Evolutionary conservation across 1,284 basidiomycete genomes (phyloP).

Genomic region (Cutaneotrichosporon cutaneum): DNA sequence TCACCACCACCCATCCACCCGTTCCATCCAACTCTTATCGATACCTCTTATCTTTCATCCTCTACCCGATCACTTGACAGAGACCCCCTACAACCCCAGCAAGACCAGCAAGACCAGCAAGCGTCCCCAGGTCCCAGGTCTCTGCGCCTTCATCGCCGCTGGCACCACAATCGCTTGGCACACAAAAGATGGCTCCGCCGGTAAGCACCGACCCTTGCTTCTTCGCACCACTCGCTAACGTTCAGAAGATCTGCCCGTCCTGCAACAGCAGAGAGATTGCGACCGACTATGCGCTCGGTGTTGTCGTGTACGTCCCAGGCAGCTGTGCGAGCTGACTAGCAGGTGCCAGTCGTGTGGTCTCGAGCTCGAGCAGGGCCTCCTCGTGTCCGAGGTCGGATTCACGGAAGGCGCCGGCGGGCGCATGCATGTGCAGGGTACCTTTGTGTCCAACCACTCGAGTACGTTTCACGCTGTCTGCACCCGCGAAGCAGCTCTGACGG

Average conservation of each 20-base stretch:
- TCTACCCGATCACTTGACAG: neutral
- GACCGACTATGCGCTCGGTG: conserved; percentile 40
- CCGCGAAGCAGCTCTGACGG: conserved; percentile 6
- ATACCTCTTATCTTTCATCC: neutral
- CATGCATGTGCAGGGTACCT: conserved; percentile 92
- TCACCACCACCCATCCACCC: neutral
- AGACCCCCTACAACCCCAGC: neutral
- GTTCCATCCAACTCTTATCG: neutral
- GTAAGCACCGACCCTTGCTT: conserved; percentile 4
- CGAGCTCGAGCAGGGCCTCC: conserved; percentile 90
- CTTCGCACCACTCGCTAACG: neutral
- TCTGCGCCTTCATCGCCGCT: neutral
- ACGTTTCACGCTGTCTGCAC: conserved; percentile 50
- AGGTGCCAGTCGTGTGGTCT: conserved; percentile 76
- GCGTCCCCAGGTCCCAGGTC: neutral
- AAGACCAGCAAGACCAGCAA: neutral
- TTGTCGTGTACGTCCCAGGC: conserved; percentile 35
- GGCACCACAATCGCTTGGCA: neutral
- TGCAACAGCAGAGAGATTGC: conserved; percentile 32
- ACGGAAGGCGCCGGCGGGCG: conserved; percentile 89
- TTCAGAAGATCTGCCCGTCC: conserved; percentile 36
- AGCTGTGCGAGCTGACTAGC: neutral
- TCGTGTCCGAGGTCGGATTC: conserved; percentile 90
- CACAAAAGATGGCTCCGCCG: conserved; percentile 13
- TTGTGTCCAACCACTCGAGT: conserved; percentile 91